phyloP scores from a whole-genome alignment of 768 basidiomycete species.

The Mycena polygramma region DNA sequence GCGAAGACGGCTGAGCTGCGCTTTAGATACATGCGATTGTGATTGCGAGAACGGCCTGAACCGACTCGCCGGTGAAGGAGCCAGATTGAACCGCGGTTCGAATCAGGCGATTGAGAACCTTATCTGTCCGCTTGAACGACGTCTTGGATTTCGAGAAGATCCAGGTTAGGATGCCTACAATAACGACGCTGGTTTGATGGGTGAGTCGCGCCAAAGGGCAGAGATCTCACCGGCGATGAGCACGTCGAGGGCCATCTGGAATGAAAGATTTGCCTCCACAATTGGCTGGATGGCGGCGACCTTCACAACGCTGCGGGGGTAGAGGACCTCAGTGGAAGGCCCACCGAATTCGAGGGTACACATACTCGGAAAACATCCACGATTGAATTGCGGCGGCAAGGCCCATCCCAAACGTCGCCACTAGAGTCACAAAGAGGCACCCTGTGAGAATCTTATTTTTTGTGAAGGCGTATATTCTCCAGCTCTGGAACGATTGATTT shows the following conservation, averaged over 20 bases:
- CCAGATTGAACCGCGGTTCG: neutral
- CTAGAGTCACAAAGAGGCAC: neutral
- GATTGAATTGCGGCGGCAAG: constrained; percentile 5
- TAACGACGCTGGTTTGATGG: neutral
- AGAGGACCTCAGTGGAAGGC: neutral
- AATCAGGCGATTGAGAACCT: neutral
- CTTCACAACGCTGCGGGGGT: neutral
- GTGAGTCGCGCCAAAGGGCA: neutral
- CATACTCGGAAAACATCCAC: constrained; percentile 12
- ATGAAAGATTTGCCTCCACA: constrained; percentile 7
- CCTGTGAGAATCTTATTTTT: constrained; percentile 1
- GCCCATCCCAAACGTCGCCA: constrained; percentile 10
- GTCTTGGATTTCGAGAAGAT: neutral
- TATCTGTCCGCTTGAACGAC: neutral
- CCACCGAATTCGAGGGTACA: neutral
- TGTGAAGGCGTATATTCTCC: constrained; percentile 15
- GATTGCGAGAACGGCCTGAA: neutral
- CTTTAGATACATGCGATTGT: too few relatives aligned
- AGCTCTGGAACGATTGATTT: constrained; percentile 14
- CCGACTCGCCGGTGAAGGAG: neutral
- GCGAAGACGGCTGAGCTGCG: neutral
- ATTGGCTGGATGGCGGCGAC: constrained; percentile 8
- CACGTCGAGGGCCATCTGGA: constrained; percentile 9
- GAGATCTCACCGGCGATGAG: neutral
- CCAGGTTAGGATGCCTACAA: neutral